Percentiles rank a stretch among this genome's conserved stretches.
Conservation (phyloP, 805 yeast species). For the Pichia rugopelliculosa region DNA sequence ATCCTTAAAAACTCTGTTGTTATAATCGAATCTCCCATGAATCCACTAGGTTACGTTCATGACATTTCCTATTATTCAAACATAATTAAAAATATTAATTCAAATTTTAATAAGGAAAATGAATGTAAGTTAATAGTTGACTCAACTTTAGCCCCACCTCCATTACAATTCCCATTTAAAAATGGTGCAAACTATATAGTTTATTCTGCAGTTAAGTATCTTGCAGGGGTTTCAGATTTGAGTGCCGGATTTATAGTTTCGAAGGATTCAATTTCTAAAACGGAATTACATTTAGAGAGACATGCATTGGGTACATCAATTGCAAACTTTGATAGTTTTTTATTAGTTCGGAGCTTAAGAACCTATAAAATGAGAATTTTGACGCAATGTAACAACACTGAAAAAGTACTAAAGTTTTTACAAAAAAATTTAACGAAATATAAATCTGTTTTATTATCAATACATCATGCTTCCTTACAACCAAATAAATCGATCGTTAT, state of each 20-base stretch:
- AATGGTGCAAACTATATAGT: conserved; percentile 47
- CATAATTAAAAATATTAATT: conserved; percentile 35
- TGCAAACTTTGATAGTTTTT: conserved; percentile 42
- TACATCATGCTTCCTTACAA: conserved; percentile 44
- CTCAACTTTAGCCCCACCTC: conserved; percentile 52
- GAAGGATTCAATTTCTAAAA: conserved; percentile 28
- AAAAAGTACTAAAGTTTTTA: conserved; percentile 34
- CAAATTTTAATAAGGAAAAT: conserved; percentile 11
- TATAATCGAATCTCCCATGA: conserved; percentile 47
- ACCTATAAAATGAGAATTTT: conserved; percentile 44
- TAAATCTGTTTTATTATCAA: conserved; percentile 27
- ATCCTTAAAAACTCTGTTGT: conserved; percentile 38
- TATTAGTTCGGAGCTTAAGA: conserved; percentile 41
- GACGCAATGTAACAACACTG: conserved; percentile 40
- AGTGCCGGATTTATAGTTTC: conserved; percentile 46
- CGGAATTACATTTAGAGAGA: conserved; percentile 34
- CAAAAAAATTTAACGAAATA: conserved; percentile 29
- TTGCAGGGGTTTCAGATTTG: conserved; percentile 49
- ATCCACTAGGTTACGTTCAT: conserved; percentile 40
- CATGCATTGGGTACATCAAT: conserved; percentile 43
- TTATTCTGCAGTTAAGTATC: conserved; percentile 50
- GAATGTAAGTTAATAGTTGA: conserved; percentile 38
- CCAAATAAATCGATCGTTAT: conserved; percentile 29
- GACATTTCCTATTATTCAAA: conserved; percentile 38
- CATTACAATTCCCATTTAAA: conserved; percentile 44